Evolutionary conservation across 331 rosid species (phyloP).

Genomic region (Prunus yedoensis): DNA sequence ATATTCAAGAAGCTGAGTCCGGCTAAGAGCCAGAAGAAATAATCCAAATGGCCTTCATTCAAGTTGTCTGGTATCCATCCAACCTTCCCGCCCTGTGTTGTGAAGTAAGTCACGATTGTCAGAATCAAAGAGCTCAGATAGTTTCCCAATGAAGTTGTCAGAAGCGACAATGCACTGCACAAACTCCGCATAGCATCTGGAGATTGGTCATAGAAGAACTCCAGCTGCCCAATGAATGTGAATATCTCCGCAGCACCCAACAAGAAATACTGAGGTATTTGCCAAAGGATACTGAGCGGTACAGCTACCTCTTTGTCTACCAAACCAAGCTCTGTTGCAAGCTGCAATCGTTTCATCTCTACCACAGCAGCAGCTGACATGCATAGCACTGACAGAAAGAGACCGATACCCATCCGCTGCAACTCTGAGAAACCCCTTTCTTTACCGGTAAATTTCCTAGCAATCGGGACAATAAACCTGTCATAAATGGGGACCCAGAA

Average conservation of each 20-base stretch:
- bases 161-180: conserved; percentile 83
- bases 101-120: conserved; percentile 66
- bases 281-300: conserved; percentile 74
- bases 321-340: conserved; percentile 66
- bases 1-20: conserved; percentile 77
- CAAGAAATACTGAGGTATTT: conserved; percentile 84
- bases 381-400: conserved; percentile 67
- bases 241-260: conserved; percentile 80
- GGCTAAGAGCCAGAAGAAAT: conserved; percentile 82
- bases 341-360: conserved; percentile 62
- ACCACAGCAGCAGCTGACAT: conserved; percentile 85
- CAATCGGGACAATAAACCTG: conserved; percentile 65
- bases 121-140: conserved; percentile 82
- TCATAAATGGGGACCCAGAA: conserved; percentile 89
- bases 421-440: conserved; percentile 88
- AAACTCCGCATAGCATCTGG: conserved; percentile 91
- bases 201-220: conserved; percentile 96
- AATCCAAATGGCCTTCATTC: conserved; percentile 74
- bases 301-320: conserved; percentile 57
- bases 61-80: conserved; percentile 92
- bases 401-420: conserved; percentile 95
- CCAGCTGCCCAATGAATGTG: conserved; percentile 78
- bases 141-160: conserved; percentile 69
- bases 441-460: conserved; percentile 73
- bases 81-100: conserved; percentile 52